These are phyloP conservation scores for Arabidopsis thaliana DNA, from an alignment of 345 rosid genomes.

Conservation along the genomic window TAIR10.1 NC_003070.9:23289501-23290000, in stretches of 20 bases:
- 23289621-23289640: background rate
- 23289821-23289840: background rate
- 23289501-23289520: background rate
- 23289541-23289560: background rate
- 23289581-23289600: background rate
- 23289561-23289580: background rate
- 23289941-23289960: conserved; percentile 23
- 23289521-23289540: conserved; percentile 1
- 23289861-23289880: background rate
- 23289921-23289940: conserved; percentile 1
- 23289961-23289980: background rate
- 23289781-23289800: background rate
- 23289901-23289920: no score
- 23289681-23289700: background rate
- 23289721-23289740: background rate
- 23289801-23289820: background rate
- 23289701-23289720: background rate
- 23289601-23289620: background rate
- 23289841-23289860: no score
- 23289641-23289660: background rate
- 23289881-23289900: no score
- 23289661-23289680: background rate
- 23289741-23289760: background rate
- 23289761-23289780: background rate
- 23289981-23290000: background rate